A percentile compares a stretch with the other conserved stretches of the same genome.
Evolutionary conservation across 805 yeast genomes (phyloP).

Genomic region (Danielozyma ontarioensis): DNA sequence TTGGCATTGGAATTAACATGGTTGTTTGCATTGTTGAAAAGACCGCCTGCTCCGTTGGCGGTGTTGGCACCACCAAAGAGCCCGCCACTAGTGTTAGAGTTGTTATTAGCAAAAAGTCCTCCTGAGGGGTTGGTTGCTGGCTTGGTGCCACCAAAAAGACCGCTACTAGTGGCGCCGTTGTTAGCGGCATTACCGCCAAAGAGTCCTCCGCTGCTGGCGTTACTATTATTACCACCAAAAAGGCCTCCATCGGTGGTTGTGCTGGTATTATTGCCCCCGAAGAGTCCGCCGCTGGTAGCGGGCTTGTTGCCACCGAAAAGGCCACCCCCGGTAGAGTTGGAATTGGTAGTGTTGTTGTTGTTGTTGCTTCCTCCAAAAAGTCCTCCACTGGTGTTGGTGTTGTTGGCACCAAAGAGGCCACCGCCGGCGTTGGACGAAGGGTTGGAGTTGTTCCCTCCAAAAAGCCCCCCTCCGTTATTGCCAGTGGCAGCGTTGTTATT

Average conservation of each 20-base stretch:
- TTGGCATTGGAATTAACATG: conserved; percentile 39
- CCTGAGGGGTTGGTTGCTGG: conserved; percentile 7
- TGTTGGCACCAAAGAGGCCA: neutral
- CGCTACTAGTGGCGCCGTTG: conserved; percentile 1
- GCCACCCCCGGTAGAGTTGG: conserved; percentile 1
- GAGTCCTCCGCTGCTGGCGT: conserved; percentile 1
- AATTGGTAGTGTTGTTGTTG: conserved; percentile 1
- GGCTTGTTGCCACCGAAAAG: conserved; percentile 1
- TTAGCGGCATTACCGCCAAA: neutral
- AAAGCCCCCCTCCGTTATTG: neutral
- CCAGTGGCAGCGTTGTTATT: neutral
- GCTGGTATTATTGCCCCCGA: conserved; percentile 1
- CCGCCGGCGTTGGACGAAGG: neutral
- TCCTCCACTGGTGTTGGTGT: conserved; percentile 2
- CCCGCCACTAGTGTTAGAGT: conserved; percentile 8
- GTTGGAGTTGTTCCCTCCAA: neutral
- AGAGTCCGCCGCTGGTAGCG: conserved; percentile 3
- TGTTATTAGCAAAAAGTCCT: conserved; percentile 7
- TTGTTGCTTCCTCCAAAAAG: conserved; percentile 2
- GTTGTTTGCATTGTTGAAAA: conserved; percentile 27
- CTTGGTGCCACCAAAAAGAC: conserved; percentile 19
- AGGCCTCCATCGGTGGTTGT: conserved; percentile 4
- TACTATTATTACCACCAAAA: conserved; percentile 6
- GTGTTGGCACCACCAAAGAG: conserved; percentile 21
- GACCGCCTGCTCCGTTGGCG: conserved; percentile 13